A percentile compares a stretch with the other conserved stretches of the same genome.
These are phyloP conservation scores for Strobilomyces echinocephalus DNA, from an alignment of 768 basidiomycete genomes.

Conservation along the genomic window DNA sequence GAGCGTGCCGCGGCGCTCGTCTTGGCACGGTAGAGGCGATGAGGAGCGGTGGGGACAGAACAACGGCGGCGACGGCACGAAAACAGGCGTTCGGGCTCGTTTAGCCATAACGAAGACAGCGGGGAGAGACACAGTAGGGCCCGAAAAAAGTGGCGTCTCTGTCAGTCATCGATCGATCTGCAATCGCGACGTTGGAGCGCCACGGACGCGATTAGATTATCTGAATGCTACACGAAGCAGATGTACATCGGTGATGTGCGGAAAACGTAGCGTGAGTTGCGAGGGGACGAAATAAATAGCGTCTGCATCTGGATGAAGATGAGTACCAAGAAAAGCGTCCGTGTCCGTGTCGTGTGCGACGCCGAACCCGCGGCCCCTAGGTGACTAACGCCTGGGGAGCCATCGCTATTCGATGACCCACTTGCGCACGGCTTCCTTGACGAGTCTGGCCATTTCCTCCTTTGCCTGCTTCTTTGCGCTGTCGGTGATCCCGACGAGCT, in stretches of 20 bases:
- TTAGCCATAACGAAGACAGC: too few species aligned
- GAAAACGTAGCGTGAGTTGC: constrained; percentile 2
- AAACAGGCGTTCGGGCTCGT: too few species aligned
- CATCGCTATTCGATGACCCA: constrained; percentile 53
- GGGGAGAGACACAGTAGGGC: too few species aligned
- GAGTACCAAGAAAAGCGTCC: background rate
- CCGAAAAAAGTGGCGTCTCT: too few species aligned
- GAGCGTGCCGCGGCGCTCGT: too few species aligned
- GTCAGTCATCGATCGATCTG: background rate
- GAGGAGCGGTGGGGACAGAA: too few species aligned
- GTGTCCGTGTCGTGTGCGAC: background rate
- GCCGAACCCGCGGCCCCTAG: background rate
- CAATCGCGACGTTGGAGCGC: background rate
- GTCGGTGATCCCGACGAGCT: constrained; percentile 71
- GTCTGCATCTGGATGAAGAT: background rate
- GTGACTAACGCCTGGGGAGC: too few species aligned
- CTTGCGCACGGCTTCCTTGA: constrained; percentile 69
- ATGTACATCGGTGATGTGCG: constrained; percentile 12
- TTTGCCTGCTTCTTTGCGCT: constrained; percentile 81
- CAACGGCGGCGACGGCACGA: too few species aligned
- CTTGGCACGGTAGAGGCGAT: too few species aligned
- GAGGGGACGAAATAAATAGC: constrained; percentile 12
- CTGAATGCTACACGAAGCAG: constrained; percentile 17
- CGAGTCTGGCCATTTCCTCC: constrained; percentile 67
- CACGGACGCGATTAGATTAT: constrained; percentile 8